Conservation (phyloP, 1,139 yeast genomes). For the Saccharomycopsis phalli region DNA sequence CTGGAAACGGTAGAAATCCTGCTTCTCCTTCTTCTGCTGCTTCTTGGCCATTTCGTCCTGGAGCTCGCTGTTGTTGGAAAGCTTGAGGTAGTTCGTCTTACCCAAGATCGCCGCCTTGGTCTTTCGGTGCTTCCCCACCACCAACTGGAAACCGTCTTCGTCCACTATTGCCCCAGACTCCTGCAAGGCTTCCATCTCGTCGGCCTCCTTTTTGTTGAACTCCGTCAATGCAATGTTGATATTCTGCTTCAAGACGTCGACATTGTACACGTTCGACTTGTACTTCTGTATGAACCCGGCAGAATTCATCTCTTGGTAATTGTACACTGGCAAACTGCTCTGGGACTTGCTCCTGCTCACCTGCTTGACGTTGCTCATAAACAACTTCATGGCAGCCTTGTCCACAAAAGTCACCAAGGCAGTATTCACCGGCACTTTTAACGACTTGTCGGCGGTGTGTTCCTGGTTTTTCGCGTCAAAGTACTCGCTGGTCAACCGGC, state of each 20-base stretch:
- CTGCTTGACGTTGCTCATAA: constrained; percentile 53
- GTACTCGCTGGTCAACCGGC: constrained; percentile 52
- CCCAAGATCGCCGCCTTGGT: constrained; percentile 63
- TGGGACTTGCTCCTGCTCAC: constrained; percentile 26
- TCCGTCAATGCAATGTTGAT: constrained; percentile 55
- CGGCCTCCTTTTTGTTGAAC: constrained; percentile 66
- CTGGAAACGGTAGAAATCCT: constrained; percentile 94
- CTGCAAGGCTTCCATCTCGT: constrained; percentile 50
- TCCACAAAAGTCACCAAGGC: constrained; percentile 73
- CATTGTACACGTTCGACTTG: constrained; percentile 25
- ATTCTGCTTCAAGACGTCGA: constrained; percentile 36
- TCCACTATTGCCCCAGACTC: constrained; percentile 57
- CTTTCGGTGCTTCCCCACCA: constrained; percentile 79
- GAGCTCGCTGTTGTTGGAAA: constrained; percentile 34
- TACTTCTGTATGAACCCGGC: constrained; percentile 29
- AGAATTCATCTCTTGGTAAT: too few relatives aligned
- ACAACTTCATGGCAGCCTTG: constrained; percentile 59
- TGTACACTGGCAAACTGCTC: constrained; percentile 31
- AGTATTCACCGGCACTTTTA: constrained; percentile 59
- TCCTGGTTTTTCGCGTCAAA: constrained; percentile 30
- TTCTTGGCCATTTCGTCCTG: constrained; percentile 31
- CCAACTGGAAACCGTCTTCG: constrained; percentile 89
- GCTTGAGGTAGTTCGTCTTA: constrained; percentile 32
- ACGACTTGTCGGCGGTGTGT: constrained; percentile 26
- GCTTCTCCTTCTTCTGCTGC: constrained; percentile 70